Conservation (phyloP, 805 yeast species). For the Candida argentea region DNA sequence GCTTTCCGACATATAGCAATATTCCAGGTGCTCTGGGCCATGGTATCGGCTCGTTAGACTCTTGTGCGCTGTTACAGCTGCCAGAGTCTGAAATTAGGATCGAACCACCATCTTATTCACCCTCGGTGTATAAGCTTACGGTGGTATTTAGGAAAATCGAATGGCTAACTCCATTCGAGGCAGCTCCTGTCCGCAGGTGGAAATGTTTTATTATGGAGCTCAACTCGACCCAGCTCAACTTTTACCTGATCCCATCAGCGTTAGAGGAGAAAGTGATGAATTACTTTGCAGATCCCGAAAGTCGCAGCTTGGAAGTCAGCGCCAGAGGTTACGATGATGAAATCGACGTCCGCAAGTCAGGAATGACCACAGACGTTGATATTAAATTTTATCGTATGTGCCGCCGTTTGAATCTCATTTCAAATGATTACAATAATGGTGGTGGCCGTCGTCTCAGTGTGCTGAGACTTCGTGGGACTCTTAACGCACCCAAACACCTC, state of each 20-base stretch:
- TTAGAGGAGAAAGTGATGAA: too few relatives aligned
- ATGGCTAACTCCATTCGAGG: slow-evolving; percentile 69
- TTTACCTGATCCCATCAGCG: slow-evolving; percentile 38
- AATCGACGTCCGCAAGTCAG: slow-evolving; percentile 9
- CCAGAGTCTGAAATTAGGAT: slow-evolving; percentile 21
- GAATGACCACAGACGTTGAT: slow-evolving; percentile 16
- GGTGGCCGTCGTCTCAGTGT: slow-evolving; percentile 3
- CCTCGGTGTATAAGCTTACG: slow-evolving; percentile 55
- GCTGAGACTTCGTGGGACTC: background rate
- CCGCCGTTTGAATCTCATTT: slow-evolving; percentile 9
- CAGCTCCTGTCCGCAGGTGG: slow-evolving; percentile 65
- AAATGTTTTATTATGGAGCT: slow-evolving; percentile 55
- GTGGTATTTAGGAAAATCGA: slow-evolving; percentile 57
- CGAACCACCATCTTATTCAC: slow-evolving; percentile 51
- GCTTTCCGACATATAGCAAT: slow-evolving; percentile 16
- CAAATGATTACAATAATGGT: slow-evolving; percentile 1
- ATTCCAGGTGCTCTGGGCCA: background rate
- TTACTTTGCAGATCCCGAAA: too few relatives aligned
- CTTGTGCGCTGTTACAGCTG: slow-evolving; percentile 1
- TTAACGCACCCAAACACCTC: slow-evolving; percentile 10
- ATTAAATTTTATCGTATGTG: slow-evolving; percentile 18
- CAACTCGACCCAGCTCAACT: slow-evolving; percentile 77
- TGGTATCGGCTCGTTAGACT: too few relatives aligned
- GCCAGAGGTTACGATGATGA: slow-evolving; percentile 4
- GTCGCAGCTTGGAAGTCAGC: too few relatives aligned